phyloP scores from a whole-genome alignment of 78 protist genomes.

The Pirum gemmata region DNA sequence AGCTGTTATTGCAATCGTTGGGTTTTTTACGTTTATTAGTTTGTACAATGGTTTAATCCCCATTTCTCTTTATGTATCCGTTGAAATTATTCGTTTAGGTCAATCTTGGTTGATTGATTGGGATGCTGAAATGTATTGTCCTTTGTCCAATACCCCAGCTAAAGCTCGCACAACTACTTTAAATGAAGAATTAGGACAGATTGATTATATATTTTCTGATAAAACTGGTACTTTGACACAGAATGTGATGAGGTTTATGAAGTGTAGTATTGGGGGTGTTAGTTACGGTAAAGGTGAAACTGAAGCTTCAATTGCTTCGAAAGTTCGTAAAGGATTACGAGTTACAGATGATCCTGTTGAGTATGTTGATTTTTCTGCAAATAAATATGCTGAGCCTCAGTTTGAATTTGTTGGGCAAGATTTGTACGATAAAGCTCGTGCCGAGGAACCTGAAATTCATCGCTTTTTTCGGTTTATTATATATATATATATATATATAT shows the following conservation, averaged over 20 bases:
- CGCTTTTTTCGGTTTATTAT: too few species aligned
- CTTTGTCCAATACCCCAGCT: conserved; percentile 20
- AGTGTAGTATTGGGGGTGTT: conserved; percentile 61
- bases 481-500: too few species aligned
- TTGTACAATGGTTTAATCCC: conserved; percentile 46
- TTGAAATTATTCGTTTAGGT: conserved; percentile 43
- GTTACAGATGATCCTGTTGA: too few species aligned
- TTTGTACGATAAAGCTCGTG: neutral
- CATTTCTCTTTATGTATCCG: conserved; percentile 54
- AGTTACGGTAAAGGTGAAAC: conserved; percentile 45
- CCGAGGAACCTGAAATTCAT: neutral
- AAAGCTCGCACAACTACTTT: conserved; percentile 46
- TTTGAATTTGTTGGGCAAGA: conserved; percentile 34
- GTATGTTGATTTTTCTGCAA: conserved; percentile 10
- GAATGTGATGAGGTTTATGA: conserved; percentile 62
- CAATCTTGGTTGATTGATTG: conserved; percentile 25
- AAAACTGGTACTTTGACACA: conserved; percentile 64
- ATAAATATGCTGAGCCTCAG: neutral
- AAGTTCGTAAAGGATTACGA: too few species aligned
- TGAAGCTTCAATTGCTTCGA: too few species aligned
- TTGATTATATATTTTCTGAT: conserved; percentile 56
- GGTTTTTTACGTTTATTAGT: conserved; percentile 17
- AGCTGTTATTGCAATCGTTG: neutral
- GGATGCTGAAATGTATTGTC: conserved; percentile 27
- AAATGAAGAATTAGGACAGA: conserved; percentile 47